Percentiles rank a stretch among this genome's conserved stretches.
Evolutionary conservation across 164 flowering plant genomes (phyloP).

Genomic region (Piper betle): DNA sequence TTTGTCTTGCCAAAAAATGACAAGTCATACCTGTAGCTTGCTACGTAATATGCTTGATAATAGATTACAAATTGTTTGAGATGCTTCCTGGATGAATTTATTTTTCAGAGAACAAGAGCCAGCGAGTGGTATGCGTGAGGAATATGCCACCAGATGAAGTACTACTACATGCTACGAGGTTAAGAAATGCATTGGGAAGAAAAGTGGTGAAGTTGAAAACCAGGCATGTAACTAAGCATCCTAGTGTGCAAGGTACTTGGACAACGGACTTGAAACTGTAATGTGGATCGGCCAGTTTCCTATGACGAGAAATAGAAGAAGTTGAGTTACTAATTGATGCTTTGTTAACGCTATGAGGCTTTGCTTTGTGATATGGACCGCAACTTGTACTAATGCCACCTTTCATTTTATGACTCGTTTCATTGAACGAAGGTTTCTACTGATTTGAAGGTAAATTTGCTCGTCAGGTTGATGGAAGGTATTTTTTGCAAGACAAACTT

Average conservation of each 20-base stretch:
- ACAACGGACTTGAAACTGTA: slow-evolving; percentile 29
- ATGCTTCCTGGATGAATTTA: not conserved
- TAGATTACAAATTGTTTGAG: too few species aligned
- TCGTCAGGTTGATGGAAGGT: too few species aligned
- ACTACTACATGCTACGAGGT: slow-evolving; percentile 52
- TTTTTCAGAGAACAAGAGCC: slow-evolving; percentile 53
- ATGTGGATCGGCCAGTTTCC: not conserved
- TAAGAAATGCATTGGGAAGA: slow-evolving; percentile 60
- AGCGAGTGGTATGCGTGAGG: slow-evolving; percentile 77
- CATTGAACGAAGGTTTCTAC: too few species aligned
- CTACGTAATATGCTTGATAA: too few species aligned
- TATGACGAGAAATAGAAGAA: not conserved
- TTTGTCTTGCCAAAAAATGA: too few species aligned
- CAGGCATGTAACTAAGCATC: slow-evolving; percentile 70
- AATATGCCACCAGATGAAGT: slow-evolving; percentile 59
- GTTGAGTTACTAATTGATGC: not conserved
- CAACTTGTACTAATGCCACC: too few species aligned
- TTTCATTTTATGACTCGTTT: too few species aligned
- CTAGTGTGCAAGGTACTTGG: slow-evolving; percentile 97
- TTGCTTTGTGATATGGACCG: too few species aligned
- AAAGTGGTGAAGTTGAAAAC: slow-evolving; percentile 79
- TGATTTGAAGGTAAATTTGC: too few species aligned
- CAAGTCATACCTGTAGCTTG: too few species aligned
- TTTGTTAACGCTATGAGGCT: not conserved
- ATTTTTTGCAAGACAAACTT: too few species aligned